These are phyloP conservation scores for Psilocybe tampanensis DNA, from an alignment of 768 basidiomycete species.

Conservation along the genomic window DNA sequence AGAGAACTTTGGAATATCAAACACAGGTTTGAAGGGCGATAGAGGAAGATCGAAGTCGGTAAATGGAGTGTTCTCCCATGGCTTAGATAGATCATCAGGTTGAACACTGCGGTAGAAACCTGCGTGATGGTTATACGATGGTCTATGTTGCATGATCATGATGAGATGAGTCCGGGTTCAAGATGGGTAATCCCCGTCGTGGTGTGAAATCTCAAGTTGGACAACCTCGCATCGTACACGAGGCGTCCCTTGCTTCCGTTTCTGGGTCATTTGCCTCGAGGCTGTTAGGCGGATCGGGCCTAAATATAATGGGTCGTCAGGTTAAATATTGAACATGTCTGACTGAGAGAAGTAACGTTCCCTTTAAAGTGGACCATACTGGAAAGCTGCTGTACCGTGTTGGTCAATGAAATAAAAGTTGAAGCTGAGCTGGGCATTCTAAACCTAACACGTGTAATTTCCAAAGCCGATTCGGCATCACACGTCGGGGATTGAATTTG, in stretches of 20 bases:
- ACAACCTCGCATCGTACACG: conserved; percentile 10
- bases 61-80: conserved; percentile 29
- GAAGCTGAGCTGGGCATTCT: too few species aligned
- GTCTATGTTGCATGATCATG: neutral
- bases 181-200: neutral
- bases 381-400: too few species aligned
- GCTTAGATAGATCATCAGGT: conserved; percentile 20
- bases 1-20: conserved; percentile 15
- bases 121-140: conserved; percentile 25
- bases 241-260: conserved; percentile 3
- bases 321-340: too few species aligned
- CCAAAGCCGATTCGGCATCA: too few species aligned
- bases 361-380: too few species aligned
- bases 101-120: conserved; percentile 31
- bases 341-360: too few species aligned
- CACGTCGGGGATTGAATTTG: too few species aligned
- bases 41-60: conserved; percentile 17
- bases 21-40: conserved; percentile 24
- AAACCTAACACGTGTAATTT: too few species aligned
- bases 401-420: too few species aligned
- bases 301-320: too few species aligned
- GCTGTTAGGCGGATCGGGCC: too few species aligned
- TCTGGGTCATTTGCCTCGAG: conserved; percentile 5
- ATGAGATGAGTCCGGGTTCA: neutral
- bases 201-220: neutral